Evolutionary conservation across 176 grass and related monocot species (phyloP), one percentile per base, ranked within the genome.

Genomic region (Stipa capillata): DNA sequence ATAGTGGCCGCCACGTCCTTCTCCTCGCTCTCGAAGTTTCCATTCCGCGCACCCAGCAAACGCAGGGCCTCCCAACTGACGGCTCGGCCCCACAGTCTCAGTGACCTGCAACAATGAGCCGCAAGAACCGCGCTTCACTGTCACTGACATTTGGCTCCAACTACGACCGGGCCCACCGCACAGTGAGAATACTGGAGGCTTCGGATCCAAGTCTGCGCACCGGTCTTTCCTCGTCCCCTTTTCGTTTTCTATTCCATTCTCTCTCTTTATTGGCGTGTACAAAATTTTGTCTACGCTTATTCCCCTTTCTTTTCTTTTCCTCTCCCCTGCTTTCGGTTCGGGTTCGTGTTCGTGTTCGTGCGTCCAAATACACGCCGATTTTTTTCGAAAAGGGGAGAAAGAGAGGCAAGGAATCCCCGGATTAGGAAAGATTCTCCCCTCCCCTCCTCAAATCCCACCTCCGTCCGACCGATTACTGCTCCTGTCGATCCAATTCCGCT

Each of bases 1-100:
- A 63, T 53, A 55, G 79, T 77, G 79, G 8, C 16, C 15, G 65
- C 79, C 85, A 76, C 85, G 78, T 75, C 23, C 24, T 24, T 85
- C 54, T 25, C 4, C 35, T 23, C 9, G 20, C 5, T 29, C 5
- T 15, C 40, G 27, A 77, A 45, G 13, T 37, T 21, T 21, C 24
- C 56, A 4, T 23, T 40, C 23, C 53, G 17, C 29, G 9, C 50
- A 23, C 27, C 24, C n/a, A 35, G 12, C 32, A 7, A 5, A 4
- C 1, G 13, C 28, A 7, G 7, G 16, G 17, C 8, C 5, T 3
- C 5, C 39, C 5, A 60, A 48, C 73, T 76, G 82, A 60, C 52
- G 20, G 0, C 4, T 0, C 12, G 15, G 40, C 3, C 50, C 64
- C 37, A 16, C 43, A 0, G 1, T 6, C 6, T 45, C 3, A 27